These are phyloP conservation scores for Colletotrichum paranaense DNA, from an alignment of 2,329 filamentous ascomycete species.

Conservation along the genomic window DNA sequence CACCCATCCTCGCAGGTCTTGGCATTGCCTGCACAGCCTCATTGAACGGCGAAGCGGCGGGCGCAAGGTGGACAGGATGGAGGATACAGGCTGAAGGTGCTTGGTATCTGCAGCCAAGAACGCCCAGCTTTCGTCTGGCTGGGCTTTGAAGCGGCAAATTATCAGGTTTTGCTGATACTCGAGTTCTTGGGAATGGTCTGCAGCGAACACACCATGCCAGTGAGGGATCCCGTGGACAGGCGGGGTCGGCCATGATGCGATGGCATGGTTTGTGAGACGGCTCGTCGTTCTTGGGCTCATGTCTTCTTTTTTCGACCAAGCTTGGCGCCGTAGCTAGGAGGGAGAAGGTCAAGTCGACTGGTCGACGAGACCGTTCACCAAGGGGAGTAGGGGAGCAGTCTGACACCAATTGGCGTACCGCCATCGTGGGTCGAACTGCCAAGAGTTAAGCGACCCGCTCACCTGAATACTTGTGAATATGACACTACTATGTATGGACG, in stretches of 20 bases:
- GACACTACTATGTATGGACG: slow-evolving; percentile 1
- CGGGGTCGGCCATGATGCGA: slow-evolving; percentile 13
- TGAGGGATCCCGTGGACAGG: background rate
- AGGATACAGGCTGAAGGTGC: slow-evolving; percentile 20
- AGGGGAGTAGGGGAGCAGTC: background rate
- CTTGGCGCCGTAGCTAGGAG: slow-evolving; percentile 16
- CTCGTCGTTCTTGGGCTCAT: slow-evolving; percentile 7
- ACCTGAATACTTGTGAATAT: slow-evolving; percentile 12
- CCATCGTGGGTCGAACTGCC: slow-evolving; percentile 31
- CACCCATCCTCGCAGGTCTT: slow-evolving; percentile 28
- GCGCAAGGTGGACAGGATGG: slow-evolving; percentile 16
- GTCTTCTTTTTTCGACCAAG: slow-evolving; percentile 12
- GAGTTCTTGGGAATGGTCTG: background rate
- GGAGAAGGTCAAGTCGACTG: background rate
- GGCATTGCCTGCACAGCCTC: slow-evolving; percentile 34
- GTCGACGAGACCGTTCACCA: background rate
- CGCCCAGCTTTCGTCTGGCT: slow-evolving; percentile 28
- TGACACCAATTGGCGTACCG: slow-evolving; percentile 30
- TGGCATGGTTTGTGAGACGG: slow-evolving; percentile 32
- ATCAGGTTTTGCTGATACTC: slow-evolving; percentile 11
- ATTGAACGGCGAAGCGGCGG: slow-evolving; percentile 26
- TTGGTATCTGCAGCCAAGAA: slow-evolving; percentile 35
- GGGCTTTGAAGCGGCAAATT: slow-evolving; percentile 31
- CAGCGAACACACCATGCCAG: background rate
- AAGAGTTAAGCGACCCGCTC: slow-evolving; percentile 26